phyloP scores from a whole-genome alignment of 208 protist species.

The Leishmania mexicana region DNA sequence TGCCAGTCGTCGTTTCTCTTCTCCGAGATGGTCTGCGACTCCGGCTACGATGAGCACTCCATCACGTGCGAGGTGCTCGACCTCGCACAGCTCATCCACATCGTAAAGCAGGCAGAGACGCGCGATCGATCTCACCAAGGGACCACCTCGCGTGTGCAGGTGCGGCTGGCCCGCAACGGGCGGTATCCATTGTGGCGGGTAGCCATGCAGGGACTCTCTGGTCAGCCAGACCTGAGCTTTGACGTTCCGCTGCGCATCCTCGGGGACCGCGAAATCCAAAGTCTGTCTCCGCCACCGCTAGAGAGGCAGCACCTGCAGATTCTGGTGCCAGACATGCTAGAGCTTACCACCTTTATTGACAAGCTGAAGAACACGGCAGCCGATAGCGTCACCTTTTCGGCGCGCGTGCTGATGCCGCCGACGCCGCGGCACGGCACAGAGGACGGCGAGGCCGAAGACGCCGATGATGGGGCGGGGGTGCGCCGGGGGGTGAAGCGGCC shows the following conservation, averaged over 20 bases:
- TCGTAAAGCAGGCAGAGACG: slow-evolving; percentile 67
- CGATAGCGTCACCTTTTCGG: slow-evolving; percentile 61
- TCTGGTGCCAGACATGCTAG: slow-evolving; percentile 57
- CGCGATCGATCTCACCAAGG: slow-evolving; percentile 28
- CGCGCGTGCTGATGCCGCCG: slow-evolving; percentile 10
- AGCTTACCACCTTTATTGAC: slow-evolving; percentile 80
- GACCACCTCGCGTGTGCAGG: slow-evolving; percentile 35
- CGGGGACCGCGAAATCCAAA: slow-evolving; percentile 54
- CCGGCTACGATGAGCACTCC: slow-evolving; percentile 61
- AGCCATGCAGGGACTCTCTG: slow-evolving; percentile 41
- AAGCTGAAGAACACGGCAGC: slow-evolving; percentile 69
- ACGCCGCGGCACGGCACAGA: slow-evolving; percentile 1
- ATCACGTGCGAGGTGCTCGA: slow-evolving; percentile 83
- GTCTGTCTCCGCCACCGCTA: slow-evolving; percentile 52
- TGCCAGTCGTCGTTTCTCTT: slow-evolving; percentile 72
- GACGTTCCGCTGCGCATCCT: slow-evolving; percentile 81
- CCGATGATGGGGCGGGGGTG: neutral
- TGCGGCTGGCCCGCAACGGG: slow-evolving; percentile 57
- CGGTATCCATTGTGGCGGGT: slow-evolving; percentile 32
- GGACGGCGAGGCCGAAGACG: slow-evolving; percentile 20
- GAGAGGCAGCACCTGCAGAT: slow-evolving; percentile 55
- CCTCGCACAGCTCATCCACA: slow-evolving; percentile 58
- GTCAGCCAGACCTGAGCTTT: slow-evolving; percentile 65
- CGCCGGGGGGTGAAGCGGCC: slow-evolving; percentile 1
- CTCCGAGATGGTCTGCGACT: slow-evolving; percentile 71